phyloP scores from a whole-genome alignment of 2,329 filamentous ascomycete species.

The Aspergillus fumigatiaffinis region DNA sequence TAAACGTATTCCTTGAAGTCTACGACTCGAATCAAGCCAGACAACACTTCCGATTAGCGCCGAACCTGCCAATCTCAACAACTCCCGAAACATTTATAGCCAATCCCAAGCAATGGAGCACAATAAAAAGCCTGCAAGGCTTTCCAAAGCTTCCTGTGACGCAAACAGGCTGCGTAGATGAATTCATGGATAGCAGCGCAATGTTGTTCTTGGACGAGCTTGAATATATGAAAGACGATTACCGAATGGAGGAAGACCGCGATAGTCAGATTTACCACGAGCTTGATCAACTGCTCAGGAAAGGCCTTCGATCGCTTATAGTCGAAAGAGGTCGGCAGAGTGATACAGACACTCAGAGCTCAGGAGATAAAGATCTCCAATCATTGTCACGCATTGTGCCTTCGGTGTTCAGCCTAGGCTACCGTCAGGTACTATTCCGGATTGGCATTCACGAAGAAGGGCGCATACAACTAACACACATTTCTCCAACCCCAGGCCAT shows the following conservation, averaged over 20 bases:
- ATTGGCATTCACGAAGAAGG: background rate
- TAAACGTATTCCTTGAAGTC: conserved; percentile 20
- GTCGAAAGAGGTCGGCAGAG: background rate
- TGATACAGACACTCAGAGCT: background rate
- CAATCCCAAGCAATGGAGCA: no score
- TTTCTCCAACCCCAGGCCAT: conserved; percentile 25
- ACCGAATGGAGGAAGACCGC: background rate
- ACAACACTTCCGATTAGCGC: background rate
- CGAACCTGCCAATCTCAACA: background rate
- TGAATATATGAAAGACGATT: background rate
- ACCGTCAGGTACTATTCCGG: conserved; percentile 26
- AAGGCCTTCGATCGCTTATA: conserved; percentile 22
- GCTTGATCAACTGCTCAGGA: conserved; percentile 21
- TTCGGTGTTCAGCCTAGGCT: conserved; percentile 26
- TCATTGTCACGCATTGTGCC: conserved; percentile 25
- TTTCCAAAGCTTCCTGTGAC: background rate
- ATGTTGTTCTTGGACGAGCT: background rate
- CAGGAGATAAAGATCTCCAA: conserved; percentile 5
- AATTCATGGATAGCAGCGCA: background rate
- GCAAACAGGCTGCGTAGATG: background rate
- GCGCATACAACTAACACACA: background rate
- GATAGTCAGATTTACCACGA: background rate
- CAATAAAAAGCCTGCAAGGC: background rate
- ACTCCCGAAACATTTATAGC: background rate
- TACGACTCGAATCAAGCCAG: background rate